Evolutionary conservation across 2,329 filamentous ascomycete genomes (phyloP), one percentile per base, ranked within the genome.

Genomic region (Fusarium graminum): DNA sequence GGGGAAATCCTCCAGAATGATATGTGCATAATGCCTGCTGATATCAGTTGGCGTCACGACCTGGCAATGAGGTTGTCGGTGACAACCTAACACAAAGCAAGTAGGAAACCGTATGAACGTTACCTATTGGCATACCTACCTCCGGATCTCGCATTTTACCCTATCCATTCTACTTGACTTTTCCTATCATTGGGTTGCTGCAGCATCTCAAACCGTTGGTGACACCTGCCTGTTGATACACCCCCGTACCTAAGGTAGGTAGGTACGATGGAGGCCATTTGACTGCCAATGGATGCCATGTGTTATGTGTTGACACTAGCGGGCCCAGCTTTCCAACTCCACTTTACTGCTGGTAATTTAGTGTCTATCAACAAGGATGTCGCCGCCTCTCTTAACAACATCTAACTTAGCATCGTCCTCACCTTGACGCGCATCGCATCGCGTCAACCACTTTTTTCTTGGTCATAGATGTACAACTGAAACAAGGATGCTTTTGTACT

Each of bases 321-420:
- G 30, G 10, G 22, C 11, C 10, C 34, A 51, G 26, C 39, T 34
- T 36, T 26, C 11, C n/a, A 41, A 40, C 51, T 32, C 65, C 65
- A 64, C 61, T 52, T 43, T 38, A 30, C 25, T 22, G n/a, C 25
- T 44, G 34, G 43, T 29, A 4, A 22, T 22, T 22, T 22, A 22
- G 22, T 22, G 22, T 22, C 22, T 22, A 22, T 22, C 13, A 16
- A 32, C 30, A 39, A 32, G 39, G 38, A 43, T 52, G 40, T 40
- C 36, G 47, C 38, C 52, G 46, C 52, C 60, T 68, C 65, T 66
- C 41, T 66, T 36, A 43, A 41, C 54, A 60, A 53, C 50, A 53
- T 34, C 45, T 28, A 34, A 34, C 22, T 41, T 42, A 47, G 49
- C 59, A 52, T 61, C 59, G n/a, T n/a, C 46, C 52, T 67, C 50